A percentile compares a stretch with the other conserved stretches of the same genome.
These are phyloP conservation scores for Plasmodium vinckei DNA, from an alignment of 169 alveolate genomes.

Conservation along the genomic window DNA sequence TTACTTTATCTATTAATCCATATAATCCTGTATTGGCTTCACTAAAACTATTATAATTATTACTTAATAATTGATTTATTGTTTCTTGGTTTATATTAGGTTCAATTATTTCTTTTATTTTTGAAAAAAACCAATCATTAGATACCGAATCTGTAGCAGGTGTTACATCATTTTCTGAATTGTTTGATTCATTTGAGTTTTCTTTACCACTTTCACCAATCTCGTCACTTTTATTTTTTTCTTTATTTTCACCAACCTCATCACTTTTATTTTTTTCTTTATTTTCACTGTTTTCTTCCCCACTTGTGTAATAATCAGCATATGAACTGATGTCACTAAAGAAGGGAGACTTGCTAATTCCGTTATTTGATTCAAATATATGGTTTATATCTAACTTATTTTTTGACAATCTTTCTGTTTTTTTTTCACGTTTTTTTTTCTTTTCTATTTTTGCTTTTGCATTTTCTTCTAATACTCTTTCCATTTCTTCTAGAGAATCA, in stretches of 20 bases:
- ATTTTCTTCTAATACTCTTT: not conserved
- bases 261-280: not conserved
- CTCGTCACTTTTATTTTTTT: not conserved
- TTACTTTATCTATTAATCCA: constrained; percentile 36
- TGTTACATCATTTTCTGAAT: not conserved
- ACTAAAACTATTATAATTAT: constrained; percentile 61
- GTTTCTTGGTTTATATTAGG: constrained; percentile 64
- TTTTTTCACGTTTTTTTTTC: not conserved
- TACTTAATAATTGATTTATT: constrained; percentile 48
- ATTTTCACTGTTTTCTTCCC: not conserved
- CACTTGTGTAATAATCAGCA: constrained; percentile 70
- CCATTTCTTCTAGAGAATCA: constrained; percentile 9
- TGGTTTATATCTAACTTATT: not conserved
- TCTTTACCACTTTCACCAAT: not conserved
- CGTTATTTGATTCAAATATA: not conserved
- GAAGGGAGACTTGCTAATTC: constrained; percentile 43
- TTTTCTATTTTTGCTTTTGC: not conserved
- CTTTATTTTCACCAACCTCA: not conserved
- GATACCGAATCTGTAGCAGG: not conserved
- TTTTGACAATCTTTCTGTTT: constrained; percentile 1
- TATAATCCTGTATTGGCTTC: constrained; percentile 73
- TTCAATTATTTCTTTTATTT: constrained; percentile 53
- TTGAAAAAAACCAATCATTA: constrained; percentile 64
- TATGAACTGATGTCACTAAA: constrained; percentile 67
- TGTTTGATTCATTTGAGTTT: not conserved